These are phyloP conservation scores for Magnaporthiopsis incrustans DNA, from an alignment of 2,329 filamentous ascomycete genomes.

Conservation along the genomic window DNA sequence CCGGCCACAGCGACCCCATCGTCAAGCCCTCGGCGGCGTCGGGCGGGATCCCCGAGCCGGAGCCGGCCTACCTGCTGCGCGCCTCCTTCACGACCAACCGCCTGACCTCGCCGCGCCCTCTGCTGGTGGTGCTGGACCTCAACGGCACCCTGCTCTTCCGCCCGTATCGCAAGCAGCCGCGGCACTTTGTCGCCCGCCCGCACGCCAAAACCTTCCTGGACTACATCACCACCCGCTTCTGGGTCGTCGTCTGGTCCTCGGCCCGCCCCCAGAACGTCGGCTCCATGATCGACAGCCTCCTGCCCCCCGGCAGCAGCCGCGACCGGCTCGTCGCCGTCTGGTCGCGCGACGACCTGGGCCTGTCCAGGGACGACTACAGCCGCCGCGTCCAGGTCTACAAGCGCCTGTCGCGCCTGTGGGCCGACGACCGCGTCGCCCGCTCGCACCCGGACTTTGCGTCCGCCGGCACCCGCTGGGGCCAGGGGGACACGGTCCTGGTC, in stretches of 20 bases:
- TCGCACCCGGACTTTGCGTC: conserved; percentile 34
- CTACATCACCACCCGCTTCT: conserved; percentile 67
- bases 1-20: conserved; percentile 16
- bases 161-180: conserved; percentile 40
- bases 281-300: conserved; percentile 57
- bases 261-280: conserved; percentile 66
- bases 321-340: conserved; percentile 59
- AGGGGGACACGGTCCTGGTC: conserved; percentile 80
- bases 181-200: conserved; percentile 57
- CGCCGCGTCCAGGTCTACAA: conserved; percentile 83
- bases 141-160: conserved; percentile 86
- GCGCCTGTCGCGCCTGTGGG: conserved; percentile 67
- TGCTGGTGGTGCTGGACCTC: conserved; percentile 83
- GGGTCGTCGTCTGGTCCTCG: conserved; percentile 86
- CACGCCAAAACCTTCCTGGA: conserved; percentile 60
- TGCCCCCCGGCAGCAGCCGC: conserved; percentile 30
- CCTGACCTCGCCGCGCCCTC: conserved; percentile 42
- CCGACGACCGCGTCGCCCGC: conserved; percentile 30
- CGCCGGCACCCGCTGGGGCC: conserved; percentile 53
- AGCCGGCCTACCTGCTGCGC: conserved; percentile 49
- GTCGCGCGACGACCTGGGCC: conserved; percentile 68
- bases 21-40: conserved; percentile 31
- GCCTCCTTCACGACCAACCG: conserved; percentile 35
- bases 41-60: conserved; percentile 54
- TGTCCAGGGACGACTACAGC: conserved; percentile 57